These are phyloP conservation scores for Blastomyces gilchristii DNA, from an alignment of 2,329 filamentous ascomycete species.

Conservation along the genomic window DNA sequence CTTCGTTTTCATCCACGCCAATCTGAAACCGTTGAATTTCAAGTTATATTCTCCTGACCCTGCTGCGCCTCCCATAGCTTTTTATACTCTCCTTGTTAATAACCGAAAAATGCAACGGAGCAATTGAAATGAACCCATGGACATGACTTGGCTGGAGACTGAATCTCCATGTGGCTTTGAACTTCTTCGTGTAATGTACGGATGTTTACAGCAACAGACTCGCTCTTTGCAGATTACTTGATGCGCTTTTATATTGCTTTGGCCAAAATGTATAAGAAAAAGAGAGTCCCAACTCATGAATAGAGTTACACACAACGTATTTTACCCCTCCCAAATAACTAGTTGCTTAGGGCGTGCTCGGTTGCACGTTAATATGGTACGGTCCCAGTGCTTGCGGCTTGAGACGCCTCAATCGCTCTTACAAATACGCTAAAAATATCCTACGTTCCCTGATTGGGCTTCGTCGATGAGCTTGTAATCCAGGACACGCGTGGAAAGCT, in stretches of 20 bases:
- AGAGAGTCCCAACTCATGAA: background rate
- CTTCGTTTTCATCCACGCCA: too few relatives aligned
- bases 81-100: too few relatives aligned
- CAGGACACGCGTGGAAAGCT: background rate
- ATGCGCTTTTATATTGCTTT: background rate
- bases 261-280: background rate
- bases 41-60: too few relatives aligned
- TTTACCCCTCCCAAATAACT: background rate
- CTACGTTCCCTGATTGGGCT: background rate
- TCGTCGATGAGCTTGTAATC: background rate
- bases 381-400: background rate
- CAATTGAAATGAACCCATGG: background rate
- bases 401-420: slow-evolving; percentile 1
- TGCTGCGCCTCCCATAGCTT: too few relatives aligned
- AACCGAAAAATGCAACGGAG: background rate
- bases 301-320: background rate
- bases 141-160: background rate
- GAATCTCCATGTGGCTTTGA: background rate
- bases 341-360: background rate
- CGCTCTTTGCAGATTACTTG: background rate
- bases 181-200: background rate
- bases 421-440: background rate
- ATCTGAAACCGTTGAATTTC: too few relatives aligned
- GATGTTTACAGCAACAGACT: background rate
- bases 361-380: too few relatives aligned